These are phyloP conservation scores for Blastobotrys mokoenaii DNA, from an alignment of 805 yeast genomes.

Conservation along the genomic window DNA sequence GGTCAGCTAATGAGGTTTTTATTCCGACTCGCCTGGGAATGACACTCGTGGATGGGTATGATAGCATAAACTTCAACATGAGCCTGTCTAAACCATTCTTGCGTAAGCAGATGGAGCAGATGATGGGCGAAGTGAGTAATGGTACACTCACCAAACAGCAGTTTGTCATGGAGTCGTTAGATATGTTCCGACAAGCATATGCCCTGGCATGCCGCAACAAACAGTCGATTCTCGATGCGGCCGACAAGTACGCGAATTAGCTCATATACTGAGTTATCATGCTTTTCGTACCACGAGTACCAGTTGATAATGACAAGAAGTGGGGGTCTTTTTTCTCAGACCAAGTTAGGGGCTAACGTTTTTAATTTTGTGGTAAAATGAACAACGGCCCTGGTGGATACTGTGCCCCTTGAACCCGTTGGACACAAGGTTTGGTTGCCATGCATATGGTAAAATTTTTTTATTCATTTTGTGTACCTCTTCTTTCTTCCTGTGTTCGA, in stretches of 20 bases:
- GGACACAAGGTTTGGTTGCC: too few species aligned
- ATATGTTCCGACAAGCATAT: slow-evolving; percentile 55
- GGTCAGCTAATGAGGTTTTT: slow-evolving; percentile 26
- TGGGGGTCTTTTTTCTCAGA: too few species aligned
- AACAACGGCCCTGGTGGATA: too few species aligned
- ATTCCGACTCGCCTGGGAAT: slow-evolving; percentile 80
- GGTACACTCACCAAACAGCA: slow-evolving; percentile 47
- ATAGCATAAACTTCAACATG: slow-evolving; percentile 62
- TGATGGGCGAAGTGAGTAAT: slow-evolving; percentile 56
- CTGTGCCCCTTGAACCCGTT: too few species aligned
- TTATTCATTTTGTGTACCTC: neutral
- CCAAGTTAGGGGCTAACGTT: too few species aligned
- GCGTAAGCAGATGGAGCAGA: slow-evolving; percentile 64
- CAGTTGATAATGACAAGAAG: too few species aligned
- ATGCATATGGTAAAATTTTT: neutral
- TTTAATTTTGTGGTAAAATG: too few species aligned
- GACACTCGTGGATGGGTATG: slow-evolving; percentile 83
- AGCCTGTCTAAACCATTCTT: slow-evolving; percentile 85
- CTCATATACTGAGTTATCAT: too few species aligned
- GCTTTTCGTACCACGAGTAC: too few species aligned
- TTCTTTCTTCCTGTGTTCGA: neutral
- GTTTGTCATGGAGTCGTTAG: slow-evolving; percentile 48
- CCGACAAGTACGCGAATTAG: neutral
- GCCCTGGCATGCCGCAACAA: slow-evolving; percentile 38
- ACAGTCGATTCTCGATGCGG: neutral